Evolutionary conservation across 352 stramenopile species (phyloP).

Genomic region (Phytopythium montanum): DNA sequence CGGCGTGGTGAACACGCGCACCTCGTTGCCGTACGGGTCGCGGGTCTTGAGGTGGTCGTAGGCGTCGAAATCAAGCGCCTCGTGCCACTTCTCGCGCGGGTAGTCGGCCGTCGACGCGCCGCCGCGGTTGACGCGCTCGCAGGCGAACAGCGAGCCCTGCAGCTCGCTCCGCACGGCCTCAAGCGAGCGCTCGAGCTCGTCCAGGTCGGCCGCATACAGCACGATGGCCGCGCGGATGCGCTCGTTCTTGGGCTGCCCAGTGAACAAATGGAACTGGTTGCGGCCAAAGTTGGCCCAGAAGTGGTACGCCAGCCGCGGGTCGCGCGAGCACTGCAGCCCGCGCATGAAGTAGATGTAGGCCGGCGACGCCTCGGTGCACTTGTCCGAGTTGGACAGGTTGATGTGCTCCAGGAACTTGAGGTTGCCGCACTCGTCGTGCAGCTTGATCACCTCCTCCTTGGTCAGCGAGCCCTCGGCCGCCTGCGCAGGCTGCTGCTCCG

Average conservation of each 20-base stretch:
- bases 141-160: conserved; percentile 41
- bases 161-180: conserved; percentile 40
- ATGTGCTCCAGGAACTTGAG: conserved; percentile 74
- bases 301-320: conserved; percentile 61
- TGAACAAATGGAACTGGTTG: conserved; percentile 77
- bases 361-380: conserved; percentile 41
- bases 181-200: conserved; percentile 53
- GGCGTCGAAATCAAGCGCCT: conserved; percentile 34
- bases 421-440: conserved; percentile 49
- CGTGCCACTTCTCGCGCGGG: conserved; percentile 52
- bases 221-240: conserved; percentile 54
- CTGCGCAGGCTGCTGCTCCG: not conserved
- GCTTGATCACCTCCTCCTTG: conserved; percentile 46
- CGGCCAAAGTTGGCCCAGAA: conserved; percentile 69
- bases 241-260: conserved; percentile 50
- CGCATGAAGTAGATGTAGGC: conserved; percentile 63
- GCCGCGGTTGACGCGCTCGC: conserved; percentile 53
- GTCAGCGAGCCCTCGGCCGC: conserved; percentile 28
- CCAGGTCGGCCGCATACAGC: conserved; percentile 56
- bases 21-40: conserved; percentile 60
- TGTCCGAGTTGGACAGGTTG: conserved; percentile 59
- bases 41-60: conserved; percentile 62
- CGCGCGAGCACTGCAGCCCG: conserved; percentile 55
- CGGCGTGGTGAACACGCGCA: conserved; percentile 51
- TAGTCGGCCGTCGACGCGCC: conserved; percentile 43